Percentiles rank a stretch among this genome's conserved stretches.
These are phyloP conservation scores for Lasiodiplodia sp. DNA, from an alignment of 2,329 filamentous ascomycete species.

Conservation along the genomic window DNA sequence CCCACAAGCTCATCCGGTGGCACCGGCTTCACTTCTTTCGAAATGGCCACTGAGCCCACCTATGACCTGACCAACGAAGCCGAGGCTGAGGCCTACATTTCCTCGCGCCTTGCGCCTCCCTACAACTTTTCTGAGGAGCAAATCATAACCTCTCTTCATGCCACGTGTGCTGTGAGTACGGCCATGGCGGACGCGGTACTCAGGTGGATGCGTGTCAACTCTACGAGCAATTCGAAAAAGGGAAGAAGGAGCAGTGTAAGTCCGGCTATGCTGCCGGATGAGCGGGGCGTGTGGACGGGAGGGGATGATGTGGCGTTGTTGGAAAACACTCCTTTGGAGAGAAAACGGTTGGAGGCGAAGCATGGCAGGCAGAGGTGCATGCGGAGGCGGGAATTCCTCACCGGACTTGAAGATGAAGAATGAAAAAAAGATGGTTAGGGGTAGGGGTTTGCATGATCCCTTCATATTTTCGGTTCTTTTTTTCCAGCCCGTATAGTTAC, in stretches of 20 bases:
- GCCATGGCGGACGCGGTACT: conserved; percentile 9
- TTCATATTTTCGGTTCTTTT: neutral
- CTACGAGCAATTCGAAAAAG: neutral
- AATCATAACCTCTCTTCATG: conserved; percentile 16
- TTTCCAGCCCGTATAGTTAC: neutral
- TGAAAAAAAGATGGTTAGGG: neutral
- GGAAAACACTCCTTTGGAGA: neutral
- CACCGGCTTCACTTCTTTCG: conserved; percentile 16
- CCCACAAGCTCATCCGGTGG: conserved; percentile 15
- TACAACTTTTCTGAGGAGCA: conserved; percentile 13
- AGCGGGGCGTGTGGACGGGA: conserved; percentile 26
- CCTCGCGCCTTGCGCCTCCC: conserved; percentile 13
- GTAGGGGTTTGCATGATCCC: neutral
- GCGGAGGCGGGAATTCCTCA: conserved; percentile 18
- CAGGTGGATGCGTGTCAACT: conserved; percentile 16
- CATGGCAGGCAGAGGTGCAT: conserved; percentile 20
- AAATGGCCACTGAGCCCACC: neutral
- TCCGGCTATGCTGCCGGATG: neutral
- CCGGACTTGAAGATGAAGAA: neutral
- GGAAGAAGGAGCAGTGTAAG: conserved; percentile 14
- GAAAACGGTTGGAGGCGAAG: conserved; percentile 13
- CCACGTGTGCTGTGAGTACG: conserved; percentile 13
- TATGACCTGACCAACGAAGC: conserved; percentile 8
- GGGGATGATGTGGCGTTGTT: conserved; percentile 13
- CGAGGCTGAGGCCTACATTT: conserved; percentile 9